A percentile compares a stretch with the other conserved stretches of the same genome.
These are phyloP conservation scores for Arthrobotrys conoides DNA, from an alignment of 2,329 filamentous ascomycete species.

Conservation along the genomic window DNA sequence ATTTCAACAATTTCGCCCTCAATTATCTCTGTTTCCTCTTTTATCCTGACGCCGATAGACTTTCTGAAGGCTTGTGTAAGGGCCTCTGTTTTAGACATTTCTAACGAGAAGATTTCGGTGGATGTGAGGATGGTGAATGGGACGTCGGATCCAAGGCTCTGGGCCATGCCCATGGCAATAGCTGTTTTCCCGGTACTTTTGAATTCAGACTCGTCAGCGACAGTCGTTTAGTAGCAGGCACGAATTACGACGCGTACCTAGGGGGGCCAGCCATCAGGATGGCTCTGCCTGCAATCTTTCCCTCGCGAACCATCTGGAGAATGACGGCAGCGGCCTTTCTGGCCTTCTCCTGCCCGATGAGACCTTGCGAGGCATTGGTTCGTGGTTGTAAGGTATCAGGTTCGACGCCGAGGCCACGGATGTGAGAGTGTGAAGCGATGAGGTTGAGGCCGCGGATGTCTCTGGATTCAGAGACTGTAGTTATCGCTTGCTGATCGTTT, in stretches of 20 bases:
- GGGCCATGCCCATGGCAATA: conserved; percentile 98
- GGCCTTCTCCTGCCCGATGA: conserved; percentile 96
- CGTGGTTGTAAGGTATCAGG: conserved; percentile 89
- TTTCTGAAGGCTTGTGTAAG: conserved; percentile 99
- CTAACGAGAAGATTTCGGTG: conserved; percentile 97
- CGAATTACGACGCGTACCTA: conserved; percentile 70
- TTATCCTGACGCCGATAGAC: conserved; percentile 97
- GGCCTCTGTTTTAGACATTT: conserved; percentile 99
- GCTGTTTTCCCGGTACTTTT: conserved; percentile 94
- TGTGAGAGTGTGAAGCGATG: conserved; percentile 98
- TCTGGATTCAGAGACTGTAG: conserved; percentile 92
- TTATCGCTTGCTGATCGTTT: conserved; percentile 69
- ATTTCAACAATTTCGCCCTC: conserved; percentile 99
- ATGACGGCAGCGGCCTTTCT: conserved; percentile 96
- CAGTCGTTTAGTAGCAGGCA: background rate
- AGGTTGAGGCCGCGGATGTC: conserved; percentile 97
- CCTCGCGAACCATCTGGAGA: conserved; percentile 98
- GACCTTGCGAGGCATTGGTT: conserved; percentile 81
- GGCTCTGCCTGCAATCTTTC: conserved; percentile 96
- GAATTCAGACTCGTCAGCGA: background rate
- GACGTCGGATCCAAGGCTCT: conserved; percentile 92
- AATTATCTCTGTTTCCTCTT: conserved; percentile 99
- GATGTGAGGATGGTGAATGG: conserved; percentile 96
- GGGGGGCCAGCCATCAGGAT: conserved; percentile 95
- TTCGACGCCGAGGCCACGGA: conserved; percentile 94